These are phyloP conservation scores for Starmerella khaoyaiensis DNA, from an alignment of 805 yeast species.

Conservation along the genomic window DNA sequence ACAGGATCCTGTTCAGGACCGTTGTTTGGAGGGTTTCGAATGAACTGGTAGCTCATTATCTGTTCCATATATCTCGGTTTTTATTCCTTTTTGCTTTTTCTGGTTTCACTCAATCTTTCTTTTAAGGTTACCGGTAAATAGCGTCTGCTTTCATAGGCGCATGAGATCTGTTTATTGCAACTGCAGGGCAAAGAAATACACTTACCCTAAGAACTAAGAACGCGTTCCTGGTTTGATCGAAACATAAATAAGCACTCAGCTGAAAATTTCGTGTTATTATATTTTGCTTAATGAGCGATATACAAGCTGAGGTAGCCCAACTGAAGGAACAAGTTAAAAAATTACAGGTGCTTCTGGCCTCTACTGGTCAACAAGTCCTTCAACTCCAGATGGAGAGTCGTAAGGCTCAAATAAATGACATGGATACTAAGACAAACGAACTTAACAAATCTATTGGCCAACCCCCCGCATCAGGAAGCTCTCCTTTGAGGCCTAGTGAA, in stretches of 20 bases:
- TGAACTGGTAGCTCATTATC: no score
- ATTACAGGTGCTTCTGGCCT: conserved; percentile 52
- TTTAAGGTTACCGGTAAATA: no score
- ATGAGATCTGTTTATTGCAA: no score
- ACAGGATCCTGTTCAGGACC: no score
- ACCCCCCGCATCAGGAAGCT: background rate
- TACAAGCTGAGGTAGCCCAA: conserved; percentile 24
- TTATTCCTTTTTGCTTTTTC: background rate
- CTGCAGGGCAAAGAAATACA: no score
- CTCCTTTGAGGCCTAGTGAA: conserved; percentile 9
- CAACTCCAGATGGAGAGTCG: conserved; percentile 50
- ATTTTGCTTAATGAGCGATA: conserved; percentile 3
- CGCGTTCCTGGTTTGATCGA: no score
- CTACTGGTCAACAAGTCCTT: conserved; percentile 70
- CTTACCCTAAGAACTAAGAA: no score
- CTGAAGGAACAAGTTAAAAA: conserved; percentile 39
- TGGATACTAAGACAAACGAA: conserved; percentile 18
- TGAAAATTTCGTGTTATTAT: background rate
- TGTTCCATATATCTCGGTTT: no score
- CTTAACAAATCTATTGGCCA: conserved; percentile 20
- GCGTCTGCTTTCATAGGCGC: no score
- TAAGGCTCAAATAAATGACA: conserved; percentile 25
- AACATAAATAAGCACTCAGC: no score
- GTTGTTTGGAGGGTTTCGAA: no score
- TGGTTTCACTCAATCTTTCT: background rate